phyloP scores from a whole-genome alignment of 768 basidiomycete species.

The Serendipita sp. region DNA sequence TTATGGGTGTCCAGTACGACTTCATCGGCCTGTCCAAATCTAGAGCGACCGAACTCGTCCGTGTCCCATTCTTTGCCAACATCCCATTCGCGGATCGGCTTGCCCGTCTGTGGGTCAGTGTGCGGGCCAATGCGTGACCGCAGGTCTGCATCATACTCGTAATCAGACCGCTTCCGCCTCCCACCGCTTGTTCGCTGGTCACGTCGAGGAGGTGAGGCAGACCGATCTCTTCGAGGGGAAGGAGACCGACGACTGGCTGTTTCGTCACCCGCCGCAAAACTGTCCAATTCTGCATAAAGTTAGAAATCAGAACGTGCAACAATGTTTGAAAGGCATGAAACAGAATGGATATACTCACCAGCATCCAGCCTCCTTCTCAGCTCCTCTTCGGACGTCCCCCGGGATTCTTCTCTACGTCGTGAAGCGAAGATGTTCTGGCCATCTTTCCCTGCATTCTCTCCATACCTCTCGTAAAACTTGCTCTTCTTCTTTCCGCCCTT shows the following conservation, averaged over 20 bases:
- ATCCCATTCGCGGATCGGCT: constrained; percentile 1
- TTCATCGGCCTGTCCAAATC: neutral
- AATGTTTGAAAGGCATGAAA: too few relatives aligned
- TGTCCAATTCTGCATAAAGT: neutral
- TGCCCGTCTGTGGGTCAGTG: neutral
- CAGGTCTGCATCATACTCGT: neutral
- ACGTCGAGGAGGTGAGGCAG: neutral
- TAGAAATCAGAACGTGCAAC: neutral
- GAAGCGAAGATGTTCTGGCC: constrained; percentile 23
- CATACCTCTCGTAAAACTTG: constrained; percentile 67
- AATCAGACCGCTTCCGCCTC: neutral
- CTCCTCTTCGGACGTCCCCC: constrained; percentile 23
- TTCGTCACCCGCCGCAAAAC: neutral
- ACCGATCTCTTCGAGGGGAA: neutral
- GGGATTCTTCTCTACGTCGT: constrained; percentile 14
- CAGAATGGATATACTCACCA: neutral
- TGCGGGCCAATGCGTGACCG: neutral
- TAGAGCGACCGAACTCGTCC: constrained; percentile 26
- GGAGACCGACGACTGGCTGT: neutral
- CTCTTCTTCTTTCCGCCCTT: constrained; percentile 57
- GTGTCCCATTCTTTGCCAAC: constrained; percentile 6
- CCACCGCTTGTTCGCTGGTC: neutral
- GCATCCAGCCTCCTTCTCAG: constrained; percentile 4
- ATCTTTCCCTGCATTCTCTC: constrained; percentile 47
- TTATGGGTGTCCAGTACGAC: neutral